A percentile compares a stretch with the other conserved stretches of the same genome.
These are phyloP conservation scores for Talaromyces trachyspermus DNA, from an alignment of 495 filamentous ascomycete genomes.

Conservation along the genomic window DNA sequence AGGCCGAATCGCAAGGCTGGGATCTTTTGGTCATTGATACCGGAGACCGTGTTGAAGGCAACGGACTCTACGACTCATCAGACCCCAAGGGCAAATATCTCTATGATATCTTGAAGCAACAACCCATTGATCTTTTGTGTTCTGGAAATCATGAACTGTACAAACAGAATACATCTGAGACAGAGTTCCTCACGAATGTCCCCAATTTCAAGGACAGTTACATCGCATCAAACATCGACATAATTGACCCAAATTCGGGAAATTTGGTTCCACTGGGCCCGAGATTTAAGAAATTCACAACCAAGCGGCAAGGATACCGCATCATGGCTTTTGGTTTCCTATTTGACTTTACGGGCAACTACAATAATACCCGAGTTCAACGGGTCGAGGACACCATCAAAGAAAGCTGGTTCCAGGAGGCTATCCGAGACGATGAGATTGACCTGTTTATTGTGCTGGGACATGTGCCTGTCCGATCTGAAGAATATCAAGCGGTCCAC, in stretches of 20 bases:
- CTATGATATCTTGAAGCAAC: constrained; percentile 74
- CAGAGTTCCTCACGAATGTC: constrained; percentile 70
- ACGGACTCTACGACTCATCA: constrained; percentile 91
- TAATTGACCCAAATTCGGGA: constrained; percentile 61
- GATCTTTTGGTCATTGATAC: constrained; percentile 90
- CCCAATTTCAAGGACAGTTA: constrained; percentile 71
- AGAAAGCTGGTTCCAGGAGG: constrained; percentile 82
- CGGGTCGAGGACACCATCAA: constrained; percentile 70
- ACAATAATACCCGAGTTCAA: constrained; percentile 80
- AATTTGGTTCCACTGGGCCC: constrained; percentile 69
- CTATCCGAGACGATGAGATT: constrained; percentile 67
- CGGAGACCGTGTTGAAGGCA: constrained; percentile 90
- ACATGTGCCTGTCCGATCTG: constrained; percentile 74
- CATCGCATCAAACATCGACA: constrained; percentile 87
- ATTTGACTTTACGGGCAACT: constrained; percentile 85
- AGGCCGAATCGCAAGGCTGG: constrained; percentile 66
- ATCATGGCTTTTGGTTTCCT: constrained; percentile 89
- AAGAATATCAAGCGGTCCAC: constrained; percentile 71
- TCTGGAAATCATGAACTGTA: constrained; percentile 97
- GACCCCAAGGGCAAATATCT: constrained; percentile 81
- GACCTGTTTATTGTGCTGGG: constrained; percentile 86
- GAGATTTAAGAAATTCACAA: constrained; percentile 79
- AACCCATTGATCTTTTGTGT: constrained; percentile 76
- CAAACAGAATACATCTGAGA: constrained; percentile 62
- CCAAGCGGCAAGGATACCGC: constrained; percentile 75